These are phyloP conservation scores for Orbilia ellipsospora DNA, from an alignment of 2,329 filamentous ascomycete species.

Conservation along the genomic window DNA sequence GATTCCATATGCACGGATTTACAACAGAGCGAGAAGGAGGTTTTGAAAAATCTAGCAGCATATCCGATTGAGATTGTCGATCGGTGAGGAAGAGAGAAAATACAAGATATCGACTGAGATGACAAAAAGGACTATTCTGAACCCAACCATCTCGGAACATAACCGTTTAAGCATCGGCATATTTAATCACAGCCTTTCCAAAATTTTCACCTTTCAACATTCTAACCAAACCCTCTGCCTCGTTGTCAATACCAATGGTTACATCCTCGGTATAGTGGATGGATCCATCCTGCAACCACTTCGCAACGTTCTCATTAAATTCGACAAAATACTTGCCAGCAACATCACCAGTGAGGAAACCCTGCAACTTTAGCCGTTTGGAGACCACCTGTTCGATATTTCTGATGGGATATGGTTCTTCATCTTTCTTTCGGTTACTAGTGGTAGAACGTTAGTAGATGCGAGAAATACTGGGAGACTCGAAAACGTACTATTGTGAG, in stretches of 20 bases:
- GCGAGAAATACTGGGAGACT: conserved; percentile 58
- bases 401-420: conserved; percentile 73
- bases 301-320: conserved; percentile 78
- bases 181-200: conserved; percentile 83
- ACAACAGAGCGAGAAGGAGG: conserved; percentile 75
- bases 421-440: conserved; percentile 60
- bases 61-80: conserved; percentile 62
- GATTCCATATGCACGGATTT: conserved; percentile 85
- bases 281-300: conserved; percentile 80
- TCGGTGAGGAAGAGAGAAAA: conserved; percentile 57
- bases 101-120: background rate
- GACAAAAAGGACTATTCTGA: background rate
- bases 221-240: conserved; percentile 76
- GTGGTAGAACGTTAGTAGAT: background rate
- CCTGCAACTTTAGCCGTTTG: conserved; percentile 77
- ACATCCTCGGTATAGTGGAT: conserved; percentile 77
- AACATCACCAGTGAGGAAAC: conserved; percentile 76
- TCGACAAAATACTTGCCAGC: conserved; percentile 68
- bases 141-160: no score
- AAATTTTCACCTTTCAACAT: conserved; percentile 84
- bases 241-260: conserved; percentile 81
- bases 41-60: conserved; percentile 74
- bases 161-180: conserved; percentile 21
- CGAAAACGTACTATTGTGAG: conserved; percentile 78
- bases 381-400: conserved; percentile 74